Conservation (phyloP, 2,329 filamentous ascomycete species). For the Diatrype stigma region DNA sequence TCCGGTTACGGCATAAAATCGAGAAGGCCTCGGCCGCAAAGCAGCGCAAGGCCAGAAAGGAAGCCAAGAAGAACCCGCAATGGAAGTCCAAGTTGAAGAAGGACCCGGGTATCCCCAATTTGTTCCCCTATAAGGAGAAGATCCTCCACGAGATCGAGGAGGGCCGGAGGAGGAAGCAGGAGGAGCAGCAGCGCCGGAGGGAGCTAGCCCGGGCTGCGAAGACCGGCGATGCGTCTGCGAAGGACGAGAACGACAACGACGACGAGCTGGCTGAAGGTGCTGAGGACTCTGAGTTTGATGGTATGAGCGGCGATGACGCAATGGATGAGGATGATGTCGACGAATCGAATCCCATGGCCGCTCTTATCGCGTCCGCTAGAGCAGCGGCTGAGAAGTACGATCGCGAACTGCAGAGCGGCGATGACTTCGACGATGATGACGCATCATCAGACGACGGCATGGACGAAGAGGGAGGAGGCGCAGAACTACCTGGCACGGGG, state of each 20-base stretch:
- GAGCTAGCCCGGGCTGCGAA: slow-evolving; percentile 68
- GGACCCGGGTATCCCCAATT: slow-evolving; percentile 93
- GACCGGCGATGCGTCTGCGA: slow-evolving; percentile 45
- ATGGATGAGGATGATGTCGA: slow-evolving; percentile 57
- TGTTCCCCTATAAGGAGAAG: slow-evolving; percentile 97
- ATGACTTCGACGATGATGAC: slow-evolving; percentile 55
- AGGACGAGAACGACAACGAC: slow-evolving; percentile 42
- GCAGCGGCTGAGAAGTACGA: slow-evolving; percentile 75
- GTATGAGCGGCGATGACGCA: slow-evolving; percentile 45
- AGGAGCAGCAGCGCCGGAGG: slow-evolving; percentile 67
- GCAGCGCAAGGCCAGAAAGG: slow-evolving; percentile 84
- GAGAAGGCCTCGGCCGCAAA: slow-evolving; percentile 88
- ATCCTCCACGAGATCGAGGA: slow-evolving; percentile 93
- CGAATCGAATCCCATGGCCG: slow-evolving; percentile 84
- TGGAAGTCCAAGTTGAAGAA: slow-evolving; percentile 96
- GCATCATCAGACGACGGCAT: slow-evolving; percentile 24
- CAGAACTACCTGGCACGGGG: slow-evolving; percentile 47
- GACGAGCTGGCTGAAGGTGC: slow-evolving; percentile 42
- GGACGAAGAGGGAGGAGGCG: slow-evolving; percentile 44
- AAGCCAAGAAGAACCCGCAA: slow-evolving; percentile 94
- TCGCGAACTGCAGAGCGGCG: slow-evolving; percentile 56
- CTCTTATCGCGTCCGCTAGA: slow-evolving; percentile 79
- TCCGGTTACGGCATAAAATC: slow-evolving; percentile 92
- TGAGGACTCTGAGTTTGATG: slow-evolving; percentile 45
- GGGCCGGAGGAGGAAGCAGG: slow-evolving; percentile 72